Evolutionary conservation across 441 rosid species (phyloP), one percentile per base, ranked within the genome.

Genomic region (Daphne laureola): DNA sequence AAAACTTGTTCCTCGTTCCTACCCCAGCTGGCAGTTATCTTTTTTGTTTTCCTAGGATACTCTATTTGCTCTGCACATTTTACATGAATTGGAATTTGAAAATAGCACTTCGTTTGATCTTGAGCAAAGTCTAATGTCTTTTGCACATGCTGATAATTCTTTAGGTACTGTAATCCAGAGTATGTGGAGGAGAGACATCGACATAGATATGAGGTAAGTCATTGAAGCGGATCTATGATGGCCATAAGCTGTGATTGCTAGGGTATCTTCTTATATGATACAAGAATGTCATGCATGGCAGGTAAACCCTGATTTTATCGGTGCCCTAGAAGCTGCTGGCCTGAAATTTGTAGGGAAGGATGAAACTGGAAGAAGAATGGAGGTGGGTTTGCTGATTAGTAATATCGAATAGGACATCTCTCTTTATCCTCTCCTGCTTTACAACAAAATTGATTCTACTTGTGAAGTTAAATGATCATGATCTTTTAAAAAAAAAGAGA

Each of bases 301-400:
- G 92, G 92, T 84, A 51, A 84, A 84, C 63, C 92, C 88, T 15
- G 88, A 81, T 43, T 57, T 74, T 48, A 74, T 79, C 63, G 79
- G 63, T 51, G 54, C 9, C 59, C 71, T 84, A 14, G 92, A 84
- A 75, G 81, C 75, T 55, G 86, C 84, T 61, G 92, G 86, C 72
- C 67, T 81, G 55, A 75, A 68, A 68, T 79, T 84, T 68, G 81
- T 81, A 13, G 92, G 88, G 64, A 84, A 69, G 74, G 92, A 84
- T 65, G 92, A 84, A 65, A 70, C 71, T 44, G 84, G 87, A 67
- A 78, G 68, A 67, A 61, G 84, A 70, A 50, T 77, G 73, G 91
- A 84, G 91, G 87, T 84, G 58, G 57, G 71, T 63, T 23, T 54
- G 52, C 48, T 52, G n/a, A 25, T 40, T 14, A 36, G 18, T 52